Evolutionary conservation across 2,329 filamentous ascomycete genomes (phyloP), one percentile per base, ranked within the genome.

Genomic region (Myrmaecium sp.): DNA sequence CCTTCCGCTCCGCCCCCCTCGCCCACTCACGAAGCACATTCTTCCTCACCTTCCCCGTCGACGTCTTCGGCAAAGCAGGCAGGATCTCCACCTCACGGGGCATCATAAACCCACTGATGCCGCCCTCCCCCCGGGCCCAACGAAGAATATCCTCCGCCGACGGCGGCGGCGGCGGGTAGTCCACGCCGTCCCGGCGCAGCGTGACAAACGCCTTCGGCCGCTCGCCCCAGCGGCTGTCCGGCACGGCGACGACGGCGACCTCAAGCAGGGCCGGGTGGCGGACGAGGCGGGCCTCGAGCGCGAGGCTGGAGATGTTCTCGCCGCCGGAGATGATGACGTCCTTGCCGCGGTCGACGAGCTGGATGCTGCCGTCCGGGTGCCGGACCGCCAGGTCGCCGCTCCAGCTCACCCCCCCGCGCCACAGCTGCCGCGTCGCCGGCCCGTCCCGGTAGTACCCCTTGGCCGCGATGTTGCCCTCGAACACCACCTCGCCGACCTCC

Each of bases 261-360:
- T 98, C 89, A 14, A 98, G 68, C 19, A 98, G 70, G 37, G 81
- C 72, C 0, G 84, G 82, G 47, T 98, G 89, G 25, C 81, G 75
- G 5, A 76, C 76, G 2, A 98, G 66, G 73, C 92, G 81, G 32
- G 74, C 71, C 54, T 98, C 89, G 3, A 98, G 65, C 0, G 89
- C 83, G 2, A 98, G 77, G 0, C 80, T 91, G 3, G 81, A 92
- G 34, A 98, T 95, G 49, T 98, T 98, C 52, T 98, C 89, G 30
- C 89, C 89, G 24, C 86, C 84, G 28, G 80, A 91, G 35, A 98
- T 98, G 43, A 98, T 98, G 28, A 98, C 94, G 47, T 98, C 89
- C 59, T 98, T 98, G 9, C 82, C 80, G 12, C 89, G 68, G 53
- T 98, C 89, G 31, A 91, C 60, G 36, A 98, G 93, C 58, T 95